Percentiles rank a stretch among this genome's conserved stretches.
phyloP scores from a whole-genome alignment of 2,329 filamentous ascomycete species.

The Phaeophleospora eucalypticola region DNA sequence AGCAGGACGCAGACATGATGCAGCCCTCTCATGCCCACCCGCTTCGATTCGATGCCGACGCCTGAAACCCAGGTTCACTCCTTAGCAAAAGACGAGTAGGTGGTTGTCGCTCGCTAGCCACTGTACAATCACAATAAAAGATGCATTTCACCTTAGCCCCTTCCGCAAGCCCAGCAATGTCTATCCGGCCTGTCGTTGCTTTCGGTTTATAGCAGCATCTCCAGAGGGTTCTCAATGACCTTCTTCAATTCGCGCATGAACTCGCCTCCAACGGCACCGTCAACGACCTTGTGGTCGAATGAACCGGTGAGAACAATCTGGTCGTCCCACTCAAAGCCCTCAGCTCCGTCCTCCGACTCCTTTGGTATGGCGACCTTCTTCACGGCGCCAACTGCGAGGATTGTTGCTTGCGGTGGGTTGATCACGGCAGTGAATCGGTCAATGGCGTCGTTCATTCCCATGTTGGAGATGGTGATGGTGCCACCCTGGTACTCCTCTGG shows the following conservation, averaged over 20 bases:
- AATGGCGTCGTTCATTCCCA: conserved; percentile 98
- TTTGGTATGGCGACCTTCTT: conserved; percentile 90
- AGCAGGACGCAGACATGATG: conserved; percentile 1
- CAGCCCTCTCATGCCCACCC: background rate
- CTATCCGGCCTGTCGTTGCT: conserved; percentile 7
- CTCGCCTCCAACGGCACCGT: conserved; percentile 92
- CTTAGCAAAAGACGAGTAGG: background rate
- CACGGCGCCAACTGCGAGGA: conserved; percentile 89
- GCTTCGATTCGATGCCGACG: background rate
- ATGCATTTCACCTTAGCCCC: too few species aligned
- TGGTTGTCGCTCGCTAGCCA: conserved; percentile 12
- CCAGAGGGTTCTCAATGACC: conserved; percentile 93
- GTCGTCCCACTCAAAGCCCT: conserved; percentile 82
- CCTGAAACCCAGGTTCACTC: conserved; percentile 6
- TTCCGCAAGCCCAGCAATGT: conserved; percentile 3
- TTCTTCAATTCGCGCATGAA: conserved; percentile 98
- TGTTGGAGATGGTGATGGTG: conserved; percentile 99
- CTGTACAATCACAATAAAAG: conserved; percentile 19
- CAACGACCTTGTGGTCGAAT: conserved; percentile 99
- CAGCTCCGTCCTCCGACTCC: conserved; percentile 76
- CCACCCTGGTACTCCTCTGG: conserved; percentile 99
- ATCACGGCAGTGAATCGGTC: conserved; percentile 98
- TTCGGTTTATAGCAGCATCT: conserved; percentile 71
- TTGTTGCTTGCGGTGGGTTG: conserved; percentile 95
- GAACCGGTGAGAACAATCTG: conserved; percentile 92